Conservation (phyloP, 139 green algal species). For the Medakamo hakoo region DNA sequence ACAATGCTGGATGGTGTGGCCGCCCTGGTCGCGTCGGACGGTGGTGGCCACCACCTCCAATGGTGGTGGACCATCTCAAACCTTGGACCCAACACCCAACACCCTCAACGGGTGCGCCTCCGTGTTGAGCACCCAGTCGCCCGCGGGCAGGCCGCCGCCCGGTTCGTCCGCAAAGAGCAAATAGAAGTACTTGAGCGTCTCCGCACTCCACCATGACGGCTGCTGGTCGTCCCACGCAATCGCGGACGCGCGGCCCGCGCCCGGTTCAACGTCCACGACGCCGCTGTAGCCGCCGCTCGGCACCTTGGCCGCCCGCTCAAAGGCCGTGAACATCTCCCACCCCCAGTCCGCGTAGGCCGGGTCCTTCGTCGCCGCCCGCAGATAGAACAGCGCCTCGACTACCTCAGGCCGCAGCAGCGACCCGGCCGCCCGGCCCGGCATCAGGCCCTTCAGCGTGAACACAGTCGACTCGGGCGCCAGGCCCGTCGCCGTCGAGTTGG, state of each 20-base stretch:
- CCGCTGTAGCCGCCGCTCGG: constrained; percentile 39
- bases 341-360: constrained; percentile 44
- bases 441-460: constrained; percentile 12
- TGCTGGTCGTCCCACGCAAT: constrained; percentile 43
- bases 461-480: constrained; percentile 36
- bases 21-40: no score
- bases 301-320: constrained; percentile 36
- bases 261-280: constrained; percentile 36
- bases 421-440: constrained; percentile 15
- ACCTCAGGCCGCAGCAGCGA: constrained; percentile 57
- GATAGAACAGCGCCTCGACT: constrained; percentile 46
- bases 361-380: constrained; percentile 48
- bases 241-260: background rate
- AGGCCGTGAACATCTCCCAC: constrained; percentile 53
- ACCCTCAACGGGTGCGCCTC: constrained; percentile 53
- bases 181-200: constrained; percentile 74
- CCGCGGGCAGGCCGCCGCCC: constrained; percentile 23
- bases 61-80: no score
- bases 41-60: no score
- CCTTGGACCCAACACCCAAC: background rate
- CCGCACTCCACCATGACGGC: constrained; percentile 59
- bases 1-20: no score
- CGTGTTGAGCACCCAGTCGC: constrained; percentile 72
- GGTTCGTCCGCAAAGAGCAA: constrained; percentile 41
- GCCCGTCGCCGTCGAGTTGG: constrained; percentile 17